phyloP scores from a whole-genome alignment of 2,329 filamentous ascomycete species.

The Niveomyces coronatus region DNA sequence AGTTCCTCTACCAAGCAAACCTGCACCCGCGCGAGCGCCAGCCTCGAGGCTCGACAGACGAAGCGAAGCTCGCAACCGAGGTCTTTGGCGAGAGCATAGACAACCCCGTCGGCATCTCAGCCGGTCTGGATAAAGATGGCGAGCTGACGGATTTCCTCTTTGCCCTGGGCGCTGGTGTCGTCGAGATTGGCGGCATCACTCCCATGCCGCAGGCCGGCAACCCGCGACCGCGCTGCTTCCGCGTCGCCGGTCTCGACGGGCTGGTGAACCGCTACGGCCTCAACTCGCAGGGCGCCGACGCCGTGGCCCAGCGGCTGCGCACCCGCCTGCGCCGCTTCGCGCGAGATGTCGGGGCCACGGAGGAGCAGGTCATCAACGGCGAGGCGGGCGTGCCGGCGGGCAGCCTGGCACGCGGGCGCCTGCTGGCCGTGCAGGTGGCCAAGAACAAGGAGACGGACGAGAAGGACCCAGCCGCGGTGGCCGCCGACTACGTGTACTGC shows the following conservation, averaged over 20 bases:
- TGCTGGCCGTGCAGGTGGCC: constrained; percentile 85
- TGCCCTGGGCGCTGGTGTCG: constrained; percentile 71
- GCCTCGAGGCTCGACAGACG: constrained; percentile 18
- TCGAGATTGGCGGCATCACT: constrained; percentile 88
- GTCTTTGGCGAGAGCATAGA: constrained; percentile 69
- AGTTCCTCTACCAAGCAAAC: constrained; percentile 60
- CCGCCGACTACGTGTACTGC: constrained; percentile 78
- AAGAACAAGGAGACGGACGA: constrained; percentile 95
- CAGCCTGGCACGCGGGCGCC: constrained; percentile 62
- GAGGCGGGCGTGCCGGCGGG: constrained; percentile 70
- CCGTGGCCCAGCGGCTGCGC: constrained; percentile 68
- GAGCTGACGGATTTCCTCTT: constrained; percentile 80
- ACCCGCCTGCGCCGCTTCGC: constrained; percentile 72
- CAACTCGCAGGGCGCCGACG: constrained; percentile 83
- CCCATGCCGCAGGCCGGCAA: constrained; percentile 84
- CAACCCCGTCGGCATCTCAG: constrained; percentile 92
- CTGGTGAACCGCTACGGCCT: constrained; percentile 94
- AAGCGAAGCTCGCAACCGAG: constrained; percentile 24
- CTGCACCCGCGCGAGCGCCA: constrained; percentile 76
- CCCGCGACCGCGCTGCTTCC: constrained; percentile 77
- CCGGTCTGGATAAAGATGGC: constrained; percentile 88
- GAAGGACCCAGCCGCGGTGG: constrained; percentile 70
- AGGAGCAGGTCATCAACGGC: constrained; percentile 66
- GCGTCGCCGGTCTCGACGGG: constrained; percentile 71
- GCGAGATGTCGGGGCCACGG: constrained; percentile 56